Evolutionary conservation across 2,329 filamentous ascomycete genomes (phyloP).

Genomic region (Venturia asperata): DNA sequence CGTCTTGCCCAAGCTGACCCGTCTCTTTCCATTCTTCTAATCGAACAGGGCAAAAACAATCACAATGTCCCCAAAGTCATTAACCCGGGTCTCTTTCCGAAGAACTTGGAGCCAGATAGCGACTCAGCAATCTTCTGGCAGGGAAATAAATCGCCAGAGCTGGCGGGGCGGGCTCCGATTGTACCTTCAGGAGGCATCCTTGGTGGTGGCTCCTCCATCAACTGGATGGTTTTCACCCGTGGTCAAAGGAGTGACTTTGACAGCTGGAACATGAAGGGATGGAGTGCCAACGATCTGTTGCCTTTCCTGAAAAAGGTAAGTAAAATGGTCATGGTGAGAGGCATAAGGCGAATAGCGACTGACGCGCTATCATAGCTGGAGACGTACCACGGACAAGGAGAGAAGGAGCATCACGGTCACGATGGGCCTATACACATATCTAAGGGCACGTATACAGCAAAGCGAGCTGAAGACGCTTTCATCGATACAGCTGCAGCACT

Average conservation of each 20-base stretch:
- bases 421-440: constrained; percentile 52
- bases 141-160: constrained; percentile 38
- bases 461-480: constrained; percentile 42
- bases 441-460: constrained; percentile 41
- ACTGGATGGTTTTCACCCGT: constrained; percentile 39
- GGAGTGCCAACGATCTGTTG: constrained; percentile 46
- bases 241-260: constrained; percentile 45
- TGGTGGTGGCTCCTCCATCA: constrained; percentile 49
- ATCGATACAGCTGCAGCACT: constrained; percentile 42
- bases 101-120: constrained; percentile 43
- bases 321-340: neutral
- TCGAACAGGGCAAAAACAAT: constrained; percentile 50
- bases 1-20: constrained; percentile 47
- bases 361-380: constrained; percentile 38
- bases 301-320: constrained; percentile 47
- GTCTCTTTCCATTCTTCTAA: constrained; percentile 44
- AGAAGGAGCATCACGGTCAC: constrained; percentile 44
- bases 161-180: constrained; percentile 41
- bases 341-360: neutral
- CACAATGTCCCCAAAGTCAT: constrained; percentile 45
- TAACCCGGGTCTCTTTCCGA: constrained; percentile 45
- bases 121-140: constrained; percentile 49
- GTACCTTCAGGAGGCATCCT: constrained; percentile 38
- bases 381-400: constrained; percentile 47
- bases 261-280: constrained; percentile 47